These are phyloP conservation scores for Lipomyces sp. DNA, from an alignment of 805 yeast genomes.

Conservation along the genomic window DNA sequence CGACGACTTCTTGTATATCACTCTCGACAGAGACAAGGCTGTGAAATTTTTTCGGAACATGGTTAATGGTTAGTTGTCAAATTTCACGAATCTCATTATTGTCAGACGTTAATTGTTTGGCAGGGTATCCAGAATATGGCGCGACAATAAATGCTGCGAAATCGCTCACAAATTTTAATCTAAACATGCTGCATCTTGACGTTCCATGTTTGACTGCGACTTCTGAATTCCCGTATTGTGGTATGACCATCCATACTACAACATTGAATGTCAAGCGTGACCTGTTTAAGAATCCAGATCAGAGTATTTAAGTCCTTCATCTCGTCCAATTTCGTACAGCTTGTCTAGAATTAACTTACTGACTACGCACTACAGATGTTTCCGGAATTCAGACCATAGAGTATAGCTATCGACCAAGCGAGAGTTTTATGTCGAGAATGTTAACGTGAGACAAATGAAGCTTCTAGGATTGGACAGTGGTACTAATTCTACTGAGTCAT, in stretches of 20 bases:
- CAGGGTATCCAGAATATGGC: slow-evolving; percentile 53
- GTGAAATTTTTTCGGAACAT: slow-evolving; percentile 43
- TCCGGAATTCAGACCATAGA: slow-evolving; percentile 18
- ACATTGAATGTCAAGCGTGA: slow-evolving; percentile 29
- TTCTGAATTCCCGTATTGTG: slow-evolving; percentile 34
- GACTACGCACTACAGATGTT: slow-evolving; percentile 11
- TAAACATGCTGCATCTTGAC: not conserved
- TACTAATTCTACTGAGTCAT: slow-evolving; percentile 7
- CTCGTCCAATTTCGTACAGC: not conserved
- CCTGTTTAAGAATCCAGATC: slow-evolving; percentile 12
- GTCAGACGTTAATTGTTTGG: not conserved
- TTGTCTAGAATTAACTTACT: too few species aligned
- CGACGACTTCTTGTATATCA: slow-evolving; percentile 82
- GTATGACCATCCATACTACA: slow-evolving; percentile 21
- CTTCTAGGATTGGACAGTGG: not conserved
- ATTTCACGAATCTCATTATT: not conserved
- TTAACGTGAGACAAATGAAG: slow-evolving; percentile 13
- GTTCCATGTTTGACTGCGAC: slow-evolving; percentile 10
- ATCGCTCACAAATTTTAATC: slow-evolving; percentile 44
- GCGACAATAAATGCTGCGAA: slow-evolving; percentile 51
- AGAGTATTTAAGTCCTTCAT: slow-evolving; percentile 2
- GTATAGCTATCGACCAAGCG: slow-evolving; percentile 9
- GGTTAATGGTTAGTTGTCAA: slow-evolving; percentile 14
- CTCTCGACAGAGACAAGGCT: slow-evolving; percentile 51
- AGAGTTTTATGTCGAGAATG: slow-evolving; percentile 9